These are phyloP conservation scores for Starmerella floris DNA, from an alignment of 805 yeast genomes.

Conservation along the genomic window DNA sequence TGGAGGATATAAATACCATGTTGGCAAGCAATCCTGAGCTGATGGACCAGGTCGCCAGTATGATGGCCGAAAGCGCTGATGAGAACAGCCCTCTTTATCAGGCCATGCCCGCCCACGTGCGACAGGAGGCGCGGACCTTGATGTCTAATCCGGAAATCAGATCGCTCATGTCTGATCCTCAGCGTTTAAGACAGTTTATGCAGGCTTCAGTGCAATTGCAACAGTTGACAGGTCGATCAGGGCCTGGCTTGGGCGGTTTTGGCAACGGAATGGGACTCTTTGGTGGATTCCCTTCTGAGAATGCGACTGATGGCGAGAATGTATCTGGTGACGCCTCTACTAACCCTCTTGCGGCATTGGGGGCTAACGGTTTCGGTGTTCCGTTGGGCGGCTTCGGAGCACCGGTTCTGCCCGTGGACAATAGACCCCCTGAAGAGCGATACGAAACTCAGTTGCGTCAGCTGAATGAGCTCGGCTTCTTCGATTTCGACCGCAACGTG, in stretches of 20 bases:
- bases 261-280: conserved; percentile 23
- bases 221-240: conserved; percentile 30
- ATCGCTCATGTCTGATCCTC: conserved; percentile 70
- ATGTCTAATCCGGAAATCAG: conserved; percentile 73
- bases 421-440: conserved; percentile 67
- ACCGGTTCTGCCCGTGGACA: conserved; percentile 32
- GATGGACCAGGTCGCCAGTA: conserved; percentile 41
- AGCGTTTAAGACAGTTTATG: conserved; percentile 71
- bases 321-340: conserved; percentile 9
- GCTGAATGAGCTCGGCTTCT: conserved; percentile 73
- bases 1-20: conserved; percentile 60
- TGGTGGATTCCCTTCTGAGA: neutral
- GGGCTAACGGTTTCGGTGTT: conserved; percentile 17
- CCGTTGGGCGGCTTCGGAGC: conserved; percentile 1
- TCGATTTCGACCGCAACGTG: conserved; percentile 83
- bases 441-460: conserved; percentile 61
- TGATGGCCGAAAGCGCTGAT: conserved; percentile 15
- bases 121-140: conserved; percentile 64
- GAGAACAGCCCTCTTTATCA: conserved; percentile 77
- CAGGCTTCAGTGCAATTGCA: conserved; percentile 37
- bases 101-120: conserved; percentile 73
- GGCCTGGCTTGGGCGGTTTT: conserved; percentile 17
- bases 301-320: conserved; percentile 6
- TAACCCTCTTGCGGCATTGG: conserved; percentile 1
- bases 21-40: conserved; percentile 69